Evolutionary conservation across 352 stramenopile genomes (phyloP).

Genomic region (Thalassiosira hispida): DNA sequence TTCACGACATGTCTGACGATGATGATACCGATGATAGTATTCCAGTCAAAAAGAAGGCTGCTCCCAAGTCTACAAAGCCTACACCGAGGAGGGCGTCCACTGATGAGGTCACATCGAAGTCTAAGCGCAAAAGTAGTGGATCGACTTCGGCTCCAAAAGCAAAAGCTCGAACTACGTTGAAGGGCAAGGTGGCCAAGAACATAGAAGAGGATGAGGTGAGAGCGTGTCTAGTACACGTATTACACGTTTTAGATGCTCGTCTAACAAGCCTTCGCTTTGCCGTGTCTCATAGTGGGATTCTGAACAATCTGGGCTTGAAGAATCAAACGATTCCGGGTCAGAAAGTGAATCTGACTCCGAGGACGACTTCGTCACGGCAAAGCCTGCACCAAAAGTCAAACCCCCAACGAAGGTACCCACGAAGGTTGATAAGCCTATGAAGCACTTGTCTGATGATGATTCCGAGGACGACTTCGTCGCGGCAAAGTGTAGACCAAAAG

Average conservation of each 20-base stretch:
- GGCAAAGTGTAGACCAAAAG: neutral
- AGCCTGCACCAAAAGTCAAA: slow-evolving; percentile 7
- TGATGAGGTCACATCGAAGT: neutral
- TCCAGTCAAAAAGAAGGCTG: too few species aligned
- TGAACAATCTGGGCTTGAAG: slow-evolving; percentile 3
- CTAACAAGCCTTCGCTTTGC: neutral
- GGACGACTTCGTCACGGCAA: neutral
- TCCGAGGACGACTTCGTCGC: neutral
- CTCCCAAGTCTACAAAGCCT: too few species aligned
- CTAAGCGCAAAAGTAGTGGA: too few species aligned
- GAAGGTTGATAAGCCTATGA: neutral
- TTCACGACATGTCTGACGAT: too few species aligned
- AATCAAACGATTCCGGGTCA: neutral
- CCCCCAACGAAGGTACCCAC: slow-evolving; percentile 9
- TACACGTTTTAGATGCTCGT: too few species aligned
- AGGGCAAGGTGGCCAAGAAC: neutral
- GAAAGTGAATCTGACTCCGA: slow-evolving; percentile 21
- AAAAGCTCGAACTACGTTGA: neutral
- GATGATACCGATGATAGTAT: too few species aligned
- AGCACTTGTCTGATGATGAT: slow-evolving; percentile 40
- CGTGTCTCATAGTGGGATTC: too few species aligned
- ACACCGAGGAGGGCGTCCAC: neutral
- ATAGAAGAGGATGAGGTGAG: neutral
- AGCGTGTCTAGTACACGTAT: too few species aligned
- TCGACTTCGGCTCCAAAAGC: too few species aligned